Percentiles rank a stretch among this genome's conserved stretches.
Conservation (phyloP, 2,329 filamentous ascomycete species). For the Xylariales sp. region DNA sequence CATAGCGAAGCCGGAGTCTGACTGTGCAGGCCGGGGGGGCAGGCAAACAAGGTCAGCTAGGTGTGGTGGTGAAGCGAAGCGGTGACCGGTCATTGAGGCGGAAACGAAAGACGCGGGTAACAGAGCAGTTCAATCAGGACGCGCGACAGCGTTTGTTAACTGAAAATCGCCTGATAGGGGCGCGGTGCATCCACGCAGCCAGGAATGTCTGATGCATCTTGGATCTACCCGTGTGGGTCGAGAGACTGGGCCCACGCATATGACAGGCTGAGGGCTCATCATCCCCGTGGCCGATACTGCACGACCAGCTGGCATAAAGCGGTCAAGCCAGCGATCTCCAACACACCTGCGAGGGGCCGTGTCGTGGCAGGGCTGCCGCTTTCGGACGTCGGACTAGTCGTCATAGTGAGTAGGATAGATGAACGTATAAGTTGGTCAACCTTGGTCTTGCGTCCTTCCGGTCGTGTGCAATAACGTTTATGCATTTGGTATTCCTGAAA, state of each 20-base stretch:
- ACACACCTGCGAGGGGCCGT: slow-evolving; percentile 31
- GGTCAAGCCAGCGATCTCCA: slow-evolving; percentile 37
- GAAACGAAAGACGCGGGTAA: slow-evolving; percentile 15
- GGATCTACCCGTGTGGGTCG: slow-evolving; percentile 41
- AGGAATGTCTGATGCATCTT: slow-evolving; percentile 32
- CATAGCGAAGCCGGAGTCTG: slow-evolving; percentile 13
- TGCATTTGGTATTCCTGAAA: slow-evolving; percentile 12
- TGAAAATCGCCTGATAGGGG: slow-evolving; percentile 31
- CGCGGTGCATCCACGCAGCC: slow-evolving; percentile 34
- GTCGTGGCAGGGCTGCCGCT: slow-evolving; percentile 35
- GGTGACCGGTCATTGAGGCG: slow-evolving; percentile 33
- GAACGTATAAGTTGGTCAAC: slow-evolving; percentile 35
- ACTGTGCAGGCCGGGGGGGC: slow-evolving; percentile 17
- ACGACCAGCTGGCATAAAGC: slow-evolving; percentile 41
- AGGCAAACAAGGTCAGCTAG: slow-evolving; percentile 20
- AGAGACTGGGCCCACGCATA: slow-evolving; percentile 23
- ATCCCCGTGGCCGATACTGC: slow-evolving; percentile 37
- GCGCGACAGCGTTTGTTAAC: slow-evolving; percentile 20
- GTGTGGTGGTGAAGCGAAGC: slow-evolving; percentile 34
- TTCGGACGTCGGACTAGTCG: slow-evolving; percentile 34
- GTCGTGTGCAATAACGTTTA: slow-evolving; percentile 15
- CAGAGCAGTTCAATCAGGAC: slow-evolving; percentile 12
- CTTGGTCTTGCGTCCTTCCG: slow-evolving; percentile 9
- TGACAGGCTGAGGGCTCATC: slow-evolving; percentile 36
- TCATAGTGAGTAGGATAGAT: slow-evolving; percentile 9